Conservation (phyloP, 148 eudicot genomes). For the Gaultheria prostrata region DNA sequence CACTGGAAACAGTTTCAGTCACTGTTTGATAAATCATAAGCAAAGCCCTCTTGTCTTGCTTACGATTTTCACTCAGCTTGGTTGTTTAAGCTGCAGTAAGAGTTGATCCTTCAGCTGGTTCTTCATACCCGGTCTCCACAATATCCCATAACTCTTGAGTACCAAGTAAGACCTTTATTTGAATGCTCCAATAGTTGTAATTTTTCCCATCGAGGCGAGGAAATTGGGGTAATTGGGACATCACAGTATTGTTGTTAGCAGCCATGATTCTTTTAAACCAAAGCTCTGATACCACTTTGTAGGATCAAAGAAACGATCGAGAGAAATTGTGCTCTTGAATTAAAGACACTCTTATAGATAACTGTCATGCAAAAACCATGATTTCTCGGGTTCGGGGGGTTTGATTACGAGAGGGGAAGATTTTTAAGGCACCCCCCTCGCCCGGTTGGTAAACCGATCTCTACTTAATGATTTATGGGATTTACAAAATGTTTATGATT, state of each 20-base stretch:
- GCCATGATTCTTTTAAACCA: background rate
- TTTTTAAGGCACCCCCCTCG: no score
- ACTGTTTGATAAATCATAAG: background rate
- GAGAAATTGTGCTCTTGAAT: background rate
- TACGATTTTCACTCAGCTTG: background rate
- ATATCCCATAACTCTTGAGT: background rate
- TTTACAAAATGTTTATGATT: no score
- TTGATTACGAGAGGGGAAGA: no score
- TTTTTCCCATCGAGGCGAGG: background rate
- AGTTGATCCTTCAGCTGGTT: background rate
- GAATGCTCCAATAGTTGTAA: conserved; percentile 1
- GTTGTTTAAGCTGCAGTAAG: background rate
- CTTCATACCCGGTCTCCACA: background rate
- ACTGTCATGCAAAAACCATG: no score
- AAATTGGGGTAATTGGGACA: background rate
- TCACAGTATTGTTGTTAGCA: background rate
- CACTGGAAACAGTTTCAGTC: background rate
- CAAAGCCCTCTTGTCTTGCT: background rate
- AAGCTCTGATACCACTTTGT: background rate
- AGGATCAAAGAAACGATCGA: background rate
- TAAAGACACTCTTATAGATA: background rate
- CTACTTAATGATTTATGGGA: no score
- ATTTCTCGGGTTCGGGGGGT: no score
- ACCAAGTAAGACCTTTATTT: background rate
- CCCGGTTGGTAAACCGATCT: no score